These are phyloP conservation scores for Cornus kousa DNA, from an alignment of 148 eudicot genomes.

Conservation along the genomic window DNA sequence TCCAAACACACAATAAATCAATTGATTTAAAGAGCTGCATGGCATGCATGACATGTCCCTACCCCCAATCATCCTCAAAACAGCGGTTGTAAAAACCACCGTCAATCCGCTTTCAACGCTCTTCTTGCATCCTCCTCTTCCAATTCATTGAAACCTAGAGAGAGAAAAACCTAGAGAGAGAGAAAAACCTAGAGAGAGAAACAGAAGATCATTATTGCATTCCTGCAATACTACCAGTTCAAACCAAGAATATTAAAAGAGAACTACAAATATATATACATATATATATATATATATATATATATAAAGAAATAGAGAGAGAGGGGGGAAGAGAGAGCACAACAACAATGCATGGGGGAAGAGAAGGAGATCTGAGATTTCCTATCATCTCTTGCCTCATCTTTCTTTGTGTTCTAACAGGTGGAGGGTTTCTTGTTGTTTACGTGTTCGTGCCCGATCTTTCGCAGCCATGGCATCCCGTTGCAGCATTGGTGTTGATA, in stretches of 20 bases:
- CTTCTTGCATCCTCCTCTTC: not conserved
- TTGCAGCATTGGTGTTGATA: constrained; percentile 21
- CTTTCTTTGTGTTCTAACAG: constrained; percentile 20
- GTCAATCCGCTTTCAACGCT: not conserved
- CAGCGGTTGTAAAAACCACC: not conserved
- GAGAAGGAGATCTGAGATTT: constrained; percentile 26
- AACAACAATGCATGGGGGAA: constrained; percentile 21
- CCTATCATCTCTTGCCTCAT: constrained; percentile 24
- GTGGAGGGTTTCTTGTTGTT: constrained; percentile 24
- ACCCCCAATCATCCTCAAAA: not conserved
- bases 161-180: constrained; percentile 6
- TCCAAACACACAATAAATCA: too few species aligned
- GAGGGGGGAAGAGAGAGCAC: not conserved
- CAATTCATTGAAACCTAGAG: constrained; percentile 4
- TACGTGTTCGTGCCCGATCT: constrained; percentile 12
- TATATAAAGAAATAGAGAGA: not conserved
- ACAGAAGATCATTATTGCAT: not conserved
- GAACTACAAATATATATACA: not conserved
- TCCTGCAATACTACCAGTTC: not conserved
- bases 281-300: too few species aligned
- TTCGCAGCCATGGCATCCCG: constrained; percentile 28
- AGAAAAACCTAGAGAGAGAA: not conserved
- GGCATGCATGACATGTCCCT: not conserved
- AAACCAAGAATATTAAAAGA: not conserved
- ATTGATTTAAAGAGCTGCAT: not conserved